These are phyloP conservation scores for Melastoma candidum DNA, from an alignment of 441 rosid species.

Conservation along the genomic window DNA sequence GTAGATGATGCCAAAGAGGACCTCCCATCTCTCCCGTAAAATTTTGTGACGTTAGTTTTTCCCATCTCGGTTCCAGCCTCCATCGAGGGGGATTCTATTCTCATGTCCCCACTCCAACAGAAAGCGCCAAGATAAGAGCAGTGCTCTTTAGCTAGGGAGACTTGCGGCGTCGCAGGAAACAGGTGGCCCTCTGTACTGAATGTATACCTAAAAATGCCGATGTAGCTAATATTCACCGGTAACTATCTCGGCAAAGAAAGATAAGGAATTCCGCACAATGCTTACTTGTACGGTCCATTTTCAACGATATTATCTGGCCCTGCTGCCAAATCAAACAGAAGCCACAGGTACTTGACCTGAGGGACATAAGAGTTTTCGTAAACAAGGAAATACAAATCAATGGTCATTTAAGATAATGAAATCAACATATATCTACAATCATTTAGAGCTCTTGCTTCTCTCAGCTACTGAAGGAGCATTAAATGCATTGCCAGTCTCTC, in stretches of 20 bases:
- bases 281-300: slow-evolving; percentile 97
- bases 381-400: not conserved
- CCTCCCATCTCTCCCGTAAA: slow-evolving; percentile 22
- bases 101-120: slow-evolving; percentile 39
- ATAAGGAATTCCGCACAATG: slow-evolving; percentile 3
- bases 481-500: too few relatives aligned
- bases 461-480: too few relatives aligned
- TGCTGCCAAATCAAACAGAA: slow-evolving; percentile 88
- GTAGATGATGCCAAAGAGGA: slow-evolving; percentile 26
- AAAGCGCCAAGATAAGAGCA: slow-evolving; percentile 83
- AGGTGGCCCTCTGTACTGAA: slow-evolving; percentile 95
- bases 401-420: slow-evolving; percentile 7
- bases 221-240: not conserved
- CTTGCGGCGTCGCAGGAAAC: slow-evolving; percentile 79
- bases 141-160: slow-evolving; percentile 72
- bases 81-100: slow-evolving; percentile 26
- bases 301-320: slow-evolving; percentile 91
- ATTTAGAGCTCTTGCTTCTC: too few relatives aligned
- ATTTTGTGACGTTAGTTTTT: slow-evolving; percentile 33
- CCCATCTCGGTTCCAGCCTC: slow-evolving; percentile 24
- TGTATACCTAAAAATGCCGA: slow-evolving; percentile 45
- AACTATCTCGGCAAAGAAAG: not conserved
- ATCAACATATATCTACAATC: too few relatives aligned
- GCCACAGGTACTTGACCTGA: slow-evolving; percentile 95
- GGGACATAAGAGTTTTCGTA: not conserved